phyloP scores from a whole-genome alignment of 306 rosid species.

The Lagenaria siceraria region DNA sequence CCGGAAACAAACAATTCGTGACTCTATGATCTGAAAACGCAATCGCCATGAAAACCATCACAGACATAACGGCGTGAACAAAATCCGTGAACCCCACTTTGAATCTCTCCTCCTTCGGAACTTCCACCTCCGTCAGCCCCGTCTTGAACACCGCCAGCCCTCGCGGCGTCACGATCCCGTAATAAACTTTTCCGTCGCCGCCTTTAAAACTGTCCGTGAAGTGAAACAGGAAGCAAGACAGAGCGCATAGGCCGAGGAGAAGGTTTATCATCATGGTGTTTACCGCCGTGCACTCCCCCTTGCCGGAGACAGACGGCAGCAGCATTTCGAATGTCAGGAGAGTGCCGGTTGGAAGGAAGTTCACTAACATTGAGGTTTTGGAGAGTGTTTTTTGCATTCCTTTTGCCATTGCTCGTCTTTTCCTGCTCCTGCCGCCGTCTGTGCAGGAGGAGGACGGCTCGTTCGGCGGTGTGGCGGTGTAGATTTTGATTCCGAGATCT shows the following conservation, averaged over 20 bases:
- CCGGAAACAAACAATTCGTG: conserved; percentile 47
- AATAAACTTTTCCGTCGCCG: conserved; percentile 42
- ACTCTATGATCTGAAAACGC: conserved; percentile 71
- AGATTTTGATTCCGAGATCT: conserved; percentile 44
- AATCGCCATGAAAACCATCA: conserved; percentile 58
- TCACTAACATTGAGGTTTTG: conserved; percentile 49
- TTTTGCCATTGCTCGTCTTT: conserved; percentile 52
- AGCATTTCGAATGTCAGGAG: conserved; percentile 75
- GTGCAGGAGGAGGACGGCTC: neutral
- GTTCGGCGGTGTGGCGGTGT: conserved; percentile 24
- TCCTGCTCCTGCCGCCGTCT: conserved; percentile 8
- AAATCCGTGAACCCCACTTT: conserved; percentile 34
- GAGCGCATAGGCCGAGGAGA: conserved; percentile 33
- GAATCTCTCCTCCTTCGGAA: conserved; percentile 36
- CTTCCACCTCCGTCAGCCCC: conserved; percentile 22
- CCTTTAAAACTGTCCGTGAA: conserved; percentile 59
- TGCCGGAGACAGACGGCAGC: conserved; percentile 50
- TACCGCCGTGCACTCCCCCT: conserved; percentile 39
- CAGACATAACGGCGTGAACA: conserved; percentile 67
- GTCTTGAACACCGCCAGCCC: conserved; percentile 64
- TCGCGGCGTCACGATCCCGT: conserved; percentile 43
- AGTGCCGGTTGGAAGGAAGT: conserved; percentile 79
- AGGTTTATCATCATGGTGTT: conserved; percentile 34
- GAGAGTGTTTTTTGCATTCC: conserved; percentile 72
- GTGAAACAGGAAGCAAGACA: conserved; percentile 76